These are phyloP conservation scores for Durio zibethinus DNA, from an alignment of 345 rosid genomes.

Conservation along the genomic window DNA sequence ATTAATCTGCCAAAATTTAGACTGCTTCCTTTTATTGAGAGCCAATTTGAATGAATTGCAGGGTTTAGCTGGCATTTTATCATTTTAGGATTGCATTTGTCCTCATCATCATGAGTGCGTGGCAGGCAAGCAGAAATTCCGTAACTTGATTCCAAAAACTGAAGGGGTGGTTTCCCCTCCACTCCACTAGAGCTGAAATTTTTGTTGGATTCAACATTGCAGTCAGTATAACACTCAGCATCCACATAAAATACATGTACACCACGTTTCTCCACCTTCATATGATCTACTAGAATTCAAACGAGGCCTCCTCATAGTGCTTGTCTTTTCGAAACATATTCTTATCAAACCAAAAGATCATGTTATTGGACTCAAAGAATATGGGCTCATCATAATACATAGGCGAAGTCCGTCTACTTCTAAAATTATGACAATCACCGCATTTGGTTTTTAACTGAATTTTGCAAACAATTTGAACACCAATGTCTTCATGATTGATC, in stretches of 20 bases:
- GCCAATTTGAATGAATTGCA: neutral
- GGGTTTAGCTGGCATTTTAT: neutral
- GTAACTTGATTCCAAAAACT: neutral
- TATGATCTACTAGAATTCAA: neutral
- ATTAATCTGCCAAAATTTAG: neutral
- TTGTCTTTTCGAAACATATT: neutral
- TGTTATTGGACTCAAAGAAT: neutral
- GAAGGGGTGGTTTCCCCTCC: neutral
- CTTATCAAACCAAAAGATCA: neutral
- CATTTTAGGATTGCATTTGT: neutral
- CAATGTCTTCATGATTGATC: neutral
- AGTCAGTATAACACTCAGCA: neutral
- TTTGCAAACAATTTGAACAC: neutral
- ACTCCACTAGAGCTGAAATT: neutral
- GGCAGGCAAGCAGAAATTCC: neutral
- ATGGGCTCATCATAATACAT: neutral
- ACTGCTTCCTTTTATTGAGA: neutral
- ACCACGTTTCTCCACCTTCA: conserved; percentile 4
- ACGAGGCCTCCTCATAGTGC: neutral
- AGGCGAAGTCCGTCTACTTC: neutral
- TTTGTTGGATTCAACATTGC: neutral
- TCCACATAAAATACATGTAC: neutral
- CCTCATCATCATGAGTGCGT: neutral
- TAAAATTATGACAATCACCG: neutral
- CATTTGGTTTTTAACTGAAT: neutral